A percentile compares a stretch with the other conserved stretches of the same genome.
Evolutionary conservation across 202 grass and related monocot species (phyloP).

Genomic region (Panicum virgatum): DNA sequence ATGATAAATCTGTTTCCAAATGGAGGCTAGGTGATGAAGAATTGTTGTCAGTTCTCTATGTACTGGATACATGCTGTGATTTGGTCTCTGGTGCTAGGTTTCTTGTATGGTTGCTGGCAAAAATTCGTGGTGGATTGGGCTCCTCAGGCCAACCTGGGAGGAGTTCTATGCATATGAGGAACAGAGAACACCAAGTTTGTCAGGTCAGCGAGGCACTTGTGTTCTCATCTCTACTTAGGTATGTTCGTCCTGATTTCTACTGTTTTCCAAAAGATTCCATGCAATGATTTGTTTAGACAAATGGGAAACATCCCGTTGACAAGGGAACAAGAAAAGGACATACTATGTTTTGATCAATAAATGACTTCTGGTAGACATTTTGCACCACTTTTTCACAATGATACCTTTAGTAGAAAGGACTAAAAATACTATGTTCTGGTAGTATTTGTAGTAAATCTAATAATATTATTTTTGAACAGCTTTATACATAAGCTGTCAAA

Average conservation of each 20-base stretch:
- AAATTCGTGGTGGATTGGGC: slow-evolving; percentile 63
- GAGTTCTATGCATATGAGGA: slow-evolving; percentile 56
- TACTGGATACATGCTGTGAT: slow-evolving; percentile 92
- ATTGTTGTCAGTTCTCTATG: slow-evolving; percentile 81
- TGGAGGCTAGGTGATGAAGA: slow-evolving; percentile 92
- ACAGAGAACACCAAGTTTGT: slow-evolving; percentile 87
- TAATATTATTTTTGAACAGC: not conserved
- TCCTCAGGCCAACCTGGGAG: slow-evolving; percentile 56
- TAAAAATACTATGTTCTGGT: not conserved
- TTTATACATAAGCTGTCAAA: not conserved
- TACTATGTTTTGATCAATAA: not conserved
- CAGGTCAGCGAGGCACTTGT: slow-evolving; percentile 90
- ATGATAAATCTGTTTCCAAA: slow-evolving; percentile 54
- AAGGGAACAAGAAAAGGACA: slow-evolving; percentile 6
- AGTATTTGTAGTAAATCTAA: not conserved
- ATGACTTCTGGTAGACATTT: not conserved
- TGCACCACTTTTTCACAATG: not conserved
- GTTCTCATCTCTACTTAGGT: slow-evolving; percentile 93
- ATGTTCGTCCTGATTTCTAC: slow-evolving; percentile 23
- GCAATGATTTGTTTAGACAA: slow-evolving; percentile 20
- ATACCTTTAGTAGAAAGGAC: not conserved
- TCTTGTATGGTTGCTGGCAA: slow-evolving; percentile 81
- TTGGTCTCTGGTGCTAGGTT: slow-evolving; percentile 76
- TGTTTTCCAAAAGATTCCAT: slow-evolving; percentile 17
- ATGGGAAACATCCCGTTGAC: not conserved